Evolutionary conservation across 2,329 filamentous ascomycete genomes (phyloP).

Genomic region (Teratosphaeria destructans): DNA sequence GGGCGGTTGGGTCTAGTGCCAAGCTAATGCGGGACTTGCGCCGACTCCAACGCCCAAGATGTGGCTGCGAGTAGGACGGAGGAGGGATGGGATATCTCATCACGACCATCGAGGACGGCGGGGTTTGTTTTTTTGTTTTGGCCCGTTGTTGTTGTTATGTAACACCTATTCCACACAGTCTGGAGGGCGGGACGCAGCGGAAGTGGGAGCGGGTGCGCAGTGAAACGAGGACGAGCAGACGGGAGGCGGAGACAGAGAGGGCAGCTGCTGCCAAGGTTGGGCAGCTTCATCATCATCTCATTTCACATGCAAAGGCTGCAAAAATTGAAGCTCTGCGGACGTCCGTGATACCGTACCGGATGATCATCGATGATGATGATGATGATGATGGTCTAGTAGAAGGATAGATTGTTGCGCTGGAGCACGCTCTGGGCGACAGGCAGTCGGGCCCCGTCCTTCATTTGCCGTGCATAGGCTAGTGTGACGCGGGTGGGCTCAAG

Average conservation of each 20-base stretch:
- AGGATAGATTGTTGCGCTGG: not conserved
- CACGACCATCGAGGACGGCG: not conserved
- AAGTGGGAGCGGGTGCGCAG: not conserved
- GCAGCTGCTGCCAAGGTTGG: not conserved
- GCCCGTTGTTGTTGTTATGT: too few species aligned
- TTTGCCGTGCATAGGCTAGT: constrained; percentile 7
- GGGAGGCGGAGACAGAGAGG: not conserved
- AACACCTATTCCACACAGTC: too few species aligned
- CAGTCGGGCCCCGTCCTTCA: not conserved
- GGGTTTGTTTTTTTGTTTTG: too few species aligned
- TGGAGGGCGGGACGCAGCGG: not conserved
- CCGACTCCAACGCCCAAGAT: not conserved
- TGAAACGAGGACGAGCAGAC: not conserved
- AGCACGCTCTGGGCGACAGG: not conserved
- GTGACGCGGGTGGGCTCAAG: constrained; percentile 1
- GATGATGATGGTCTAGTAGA: not conserved
- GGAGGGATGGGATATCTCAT: not conserved
- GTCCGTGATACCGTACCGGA: not conserved
- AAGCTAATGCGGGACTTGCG: not conserved
- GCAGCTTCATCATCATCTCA: not conserved
- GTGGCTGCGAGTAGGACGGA: not conserved
- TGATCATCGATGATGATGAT: not conserved
- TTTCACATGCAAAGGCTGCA: too few species aligned
- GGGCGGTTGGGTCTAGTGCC: not conserved
- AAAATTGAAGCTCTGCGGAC: not conserved